Conservation (phyloP, 192 early-diverging fungal genomes). For the Piromyces sp. region DNA sequence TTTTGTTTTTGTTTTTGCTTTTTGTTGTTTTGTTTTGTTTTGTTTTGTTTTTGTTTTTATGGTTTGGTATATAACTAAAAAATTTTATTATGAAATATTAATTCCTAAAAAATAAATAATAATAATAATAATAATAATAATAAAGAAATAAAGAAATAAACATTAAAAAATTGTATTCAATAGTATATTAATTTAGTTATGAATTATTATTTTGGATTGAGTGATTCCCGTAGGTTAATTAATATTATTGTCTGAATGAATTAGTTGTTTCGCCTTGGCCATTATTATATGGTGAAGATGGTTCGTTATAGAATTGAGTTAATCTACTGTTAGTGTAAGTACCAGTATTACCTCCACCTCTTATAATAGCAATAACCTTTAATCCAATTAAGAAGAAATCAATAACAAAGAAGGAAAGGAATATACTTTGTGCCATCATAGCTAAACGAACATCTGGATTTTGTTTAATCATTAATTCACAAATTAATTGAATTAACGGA, state of each 20-base stretch:
- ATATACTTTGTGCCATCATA: not conserved
- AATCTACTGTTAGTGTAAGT: not conserved
- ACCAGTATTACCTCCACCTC: not conserved
- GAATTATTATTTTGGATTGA: no score
- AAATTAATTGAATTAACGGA: not conserved
- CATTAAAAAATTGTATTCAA: no score
- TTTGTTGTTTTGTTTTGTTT: no score
- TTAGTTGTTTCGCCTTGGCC: not conserved
- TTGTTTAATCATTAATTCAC: not conserved
- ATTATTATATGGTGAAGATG: not conserved
- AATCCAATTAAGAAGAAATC: not conserved
- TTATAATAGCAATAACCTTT: not conserved
- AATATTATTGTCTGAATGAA: slow-evolving; percentile 6
- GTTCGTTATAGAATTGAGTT: not conserved
- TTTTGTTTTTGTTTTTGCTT: no score
- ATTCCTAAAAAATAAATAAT: no score
- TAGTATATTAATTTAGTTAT: no score
- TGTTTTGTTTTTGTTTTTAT: no score
- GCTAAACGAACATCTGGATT: not conserved
- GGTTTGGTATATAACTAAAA: no score
- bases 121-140: no score
- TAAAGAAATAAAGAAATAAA: no score
- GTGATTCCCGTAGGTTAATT: no score
- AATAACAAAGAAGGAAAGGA: not conserved
- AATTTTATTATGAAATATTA: no score